Evolutionary conservation across 2,329 filamentous ascomycete species (phyloP).

Genomic region (Didymella segeticola): DNA sequence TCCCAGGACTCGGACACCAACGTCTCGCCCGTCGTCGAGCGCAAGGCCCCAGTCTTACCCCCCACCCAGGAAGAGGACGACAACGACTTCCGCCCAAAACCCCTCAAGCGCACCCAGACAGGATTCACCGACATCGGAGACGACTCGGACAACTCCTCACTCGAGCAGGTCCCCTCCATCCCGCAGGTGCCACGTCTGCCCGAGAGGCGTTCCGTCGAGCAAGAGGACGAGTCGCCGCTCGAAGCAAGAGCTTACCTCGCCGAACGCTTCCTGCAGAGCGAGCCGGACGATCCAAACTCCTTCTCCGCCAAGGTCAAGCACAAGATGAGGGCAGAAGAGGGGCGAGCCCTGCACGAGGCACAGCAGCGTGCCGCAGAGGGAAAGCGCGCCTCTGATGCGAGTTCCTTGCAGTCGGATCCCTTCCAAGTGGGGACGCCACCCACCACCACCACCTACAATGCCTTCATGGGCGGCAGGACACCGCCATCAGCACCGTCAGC

Average conservation of each 20-base stretch:
- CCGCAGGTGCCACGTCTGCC: slow-evolving; percentile 39
- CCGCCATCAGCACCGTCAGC: slow-evolving; percentile 31
- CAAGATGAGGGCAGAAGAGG: slow-evolving; percentile 62
- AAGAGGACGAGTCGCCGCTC: slow-evolving; percentile 36
- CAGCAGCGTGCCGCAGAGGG: slow-evolving; percentile 33
- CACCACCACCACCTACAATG: slow-evolving; percentile 25
- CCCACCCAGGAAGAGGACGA: slow-evolving; percentile 49
- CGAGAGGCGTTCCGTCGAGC: slow-evolving; percentile 25
- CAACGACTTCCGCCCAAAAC: slow-evolving; percentile 61
- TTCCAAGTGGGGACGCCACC: slow-evolving; percentile 40
- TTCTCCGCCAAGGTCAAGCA: slow-evolving; percentile 56
- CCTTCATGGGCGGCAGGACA: slow-evolving; percentile 28
- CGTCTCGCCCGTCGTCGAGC: slow-evolving; percentile 30
- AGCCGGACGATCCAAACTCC: slow-evolving; percentile 48
- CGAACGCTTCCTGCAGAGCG: slow-evolving; percentile 40
- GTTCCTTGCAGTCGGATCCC: slow-evolving; percentile 32
- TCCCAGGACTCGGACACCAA: slow-evolving; percentile 33
- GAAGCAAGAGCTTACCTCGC: slow-evolving; percentile 32
- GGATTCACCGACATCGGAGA: slow-evolving; percentile 49
- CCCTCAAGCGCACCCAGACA: slow-evolving; percentile 65
- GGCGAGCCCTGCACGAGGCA: slow-evolving; percentile 56
- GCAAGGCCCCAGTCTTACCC: slow-evolving; percentile 35
- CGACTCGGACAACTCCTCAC: slow-evolving; percentile 24
- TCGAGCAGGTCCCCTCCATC: slow-evolving; percentile 55
- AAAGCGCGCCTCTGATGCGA: slow-evolving; percentile 41